Conservation (phyloP, 768 basidiomycete species). For the Baorangia bicolor region DNA sequence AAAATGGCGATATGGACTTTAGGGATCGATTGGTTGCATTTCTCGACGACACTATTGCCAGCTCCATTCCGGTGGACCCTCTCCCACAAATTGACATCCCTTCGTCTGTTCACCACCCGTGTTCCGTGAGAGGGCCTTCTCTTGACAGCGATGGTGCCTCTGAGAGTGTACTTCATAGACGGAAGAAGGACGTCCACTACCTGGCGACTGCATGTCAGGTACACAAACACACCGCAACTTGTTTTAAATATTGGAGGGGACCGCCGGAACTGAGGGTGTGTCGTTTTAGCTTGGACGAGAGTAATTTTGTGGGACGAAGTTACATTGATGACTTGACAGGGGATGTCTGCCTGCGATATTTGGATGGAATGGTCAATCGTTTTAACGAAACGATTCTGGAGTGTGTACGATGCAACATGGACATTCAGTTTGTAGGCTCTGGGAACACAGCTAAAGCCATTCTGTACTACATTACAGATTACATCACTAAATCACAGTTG, state of each 20-base stretch:
- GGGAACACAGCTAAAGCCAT: neutral
- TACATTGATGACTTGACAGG: neutral
- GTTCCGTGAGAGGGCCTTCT: neutral
- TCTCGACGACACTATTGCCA: neutral
- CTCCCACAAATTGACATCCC: neutral
- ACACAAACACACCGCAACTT: neutral
- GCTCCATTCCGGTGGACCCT: neutral
- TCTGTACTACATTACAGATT: neutral
- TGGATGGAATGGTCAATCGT: neutral
- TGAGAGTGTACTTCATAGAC: too few relatives aligned
- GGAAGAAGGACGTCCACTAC: neutral
- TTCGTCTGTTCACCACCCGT: neutral
- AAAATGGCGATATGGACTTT: neutral
- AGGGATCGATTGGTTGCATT: neutral
- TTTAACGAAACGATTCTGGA: neutral
- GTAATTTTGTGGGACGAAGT: neutral
- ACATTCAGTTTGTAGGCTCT: neutral
- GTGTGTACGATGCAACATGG: neutral
- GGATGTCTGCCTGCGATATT: rapidly evolving
- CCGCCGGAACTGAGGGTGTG: neutral
- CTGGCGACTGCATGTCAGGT: neutral
- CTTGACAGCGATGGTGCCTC: too few relatives aligned
- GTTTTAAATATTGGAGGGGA: neutral
- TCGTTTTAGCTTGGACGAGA: neutral
- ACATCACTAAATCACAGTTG: neutral